Evolutionary conservation across 768 basidiomycete species (phyloP).

Genomic region (Lactarius sp.): DNA sequence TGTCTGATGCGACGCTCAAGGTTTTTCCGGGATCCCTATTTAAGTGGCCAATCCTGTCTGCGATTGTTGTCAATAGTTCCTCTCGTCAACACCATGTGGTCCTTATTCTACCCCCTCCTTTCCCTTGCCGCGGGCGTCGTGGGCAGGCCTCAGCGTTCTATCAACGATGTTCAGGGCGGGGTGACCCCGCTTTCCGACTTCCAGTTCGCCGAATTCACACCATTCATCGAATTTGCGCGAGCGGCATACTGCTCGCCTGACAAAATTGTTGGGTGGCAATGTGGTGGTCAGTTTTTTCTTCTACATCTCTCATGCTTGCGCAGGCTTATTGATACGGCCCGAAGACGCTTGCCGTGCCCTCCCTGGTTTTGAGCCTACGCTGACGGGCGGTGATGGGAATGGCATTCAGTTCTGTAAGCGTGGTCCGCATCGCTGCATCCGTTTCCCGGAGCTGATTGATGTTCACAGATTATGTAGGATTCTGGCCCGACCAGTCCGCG

Average conservation of each 20-base stretch:
- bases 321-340: background rate
- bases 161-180: background rate
- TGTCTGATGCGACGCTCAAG: too few relatives aligned
- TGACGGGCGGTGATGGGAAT: constrained; percentile 47
- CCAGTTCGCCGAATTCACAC: constrained; percentile 38
- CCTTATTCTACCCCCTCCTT: background rate
- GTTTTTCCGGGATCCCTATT: background rate
- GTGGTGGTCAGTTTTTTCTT: constrained; percentile 37
- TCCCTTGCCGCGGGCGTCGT: background rate
- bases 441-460: background rate
- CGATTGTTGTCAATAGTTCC: background rate
- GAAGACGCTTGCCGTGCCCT: constrained; percentile 41
- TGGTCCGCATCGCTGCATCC: too few relatives aligned
- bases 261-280: constrained; percentile 39
- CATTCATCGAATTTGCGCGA: constrained; percentile 49
- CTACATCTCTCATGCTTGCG: background rate
- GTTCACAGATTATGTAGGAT: constrained; percentile 23
- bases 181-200: constrained; percentile 31
- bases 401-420: constrained; percentile 43
- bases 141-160: background rate
- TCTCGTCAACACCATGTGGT: background rate
- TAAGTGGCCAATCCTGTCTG: background rate
- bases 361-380: constrained; percentile 38
- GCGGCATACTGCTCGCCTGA: constrained; percentile 48
- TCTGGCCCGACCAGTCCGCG: constrained; percentile 17